Conservation (phyloP, 345 rosid species). For the Turritis glabra region DNA sequence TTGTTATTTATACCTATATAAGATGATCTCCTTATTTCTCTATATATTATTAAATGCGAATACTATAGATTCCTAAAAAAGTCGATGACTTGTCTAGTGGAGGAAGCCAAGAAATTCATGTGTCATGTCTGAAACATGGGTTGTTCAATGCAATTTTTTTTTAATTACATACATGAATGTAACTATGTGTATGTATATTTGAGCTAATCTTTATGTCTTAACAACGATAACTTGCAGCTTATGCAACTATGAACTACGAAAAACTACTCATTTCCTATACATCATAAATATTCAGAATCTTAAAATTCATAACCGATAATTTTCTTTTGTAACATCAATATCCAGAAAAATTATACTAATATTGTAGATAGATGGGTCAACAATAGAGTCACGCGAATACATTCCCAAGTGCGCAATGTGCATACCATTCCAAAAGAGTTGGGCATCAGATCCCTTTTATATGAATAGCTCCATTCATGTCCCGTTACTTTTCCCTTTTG, state of each 20-base stretch:
- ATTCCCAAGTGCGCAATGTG: constrained; percentile 31
- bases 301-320: too few relatives aligned
- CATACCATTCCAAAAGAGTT: constrained; percentile 35
- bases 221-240: neutral
- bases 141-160: neutral
- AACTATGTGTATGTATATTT: neutral
- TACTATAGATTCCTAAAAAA: constrained; percentile 8
- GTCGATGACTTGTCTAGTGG: constrained; percentile 21
- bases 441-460: constrained; percentile 26
- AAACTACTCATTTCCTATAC: neutral
- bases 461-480: constrained; percentile 38
- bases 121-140: constrained; percentile 26
- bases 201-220: neutral
- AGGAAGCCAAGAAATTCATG: constrained; percentile 33
- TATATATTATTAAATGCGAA: neutral
- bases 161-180: neutral
- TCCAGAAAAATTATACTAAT: neutral
- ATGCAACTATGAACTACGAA: neutral
- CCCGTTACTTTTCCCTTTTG: constrained; percentile 31
- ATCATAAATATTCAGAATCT: neutral
- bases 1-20: neutral
- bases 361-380: constrained; percentile 13
- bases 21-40: neutral
- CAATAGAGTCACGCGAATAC: constrained; percentile 18
- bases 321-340: too few relatives aligned